A percentile compares a stretch with the other conserved stretches of the same genome.
These are phyloP conservation scores for Fusarium xylarioides DNA, from an alignment of 2,329 filamentous ascomycete genomes.

Conservation along the genomic window DNA sequence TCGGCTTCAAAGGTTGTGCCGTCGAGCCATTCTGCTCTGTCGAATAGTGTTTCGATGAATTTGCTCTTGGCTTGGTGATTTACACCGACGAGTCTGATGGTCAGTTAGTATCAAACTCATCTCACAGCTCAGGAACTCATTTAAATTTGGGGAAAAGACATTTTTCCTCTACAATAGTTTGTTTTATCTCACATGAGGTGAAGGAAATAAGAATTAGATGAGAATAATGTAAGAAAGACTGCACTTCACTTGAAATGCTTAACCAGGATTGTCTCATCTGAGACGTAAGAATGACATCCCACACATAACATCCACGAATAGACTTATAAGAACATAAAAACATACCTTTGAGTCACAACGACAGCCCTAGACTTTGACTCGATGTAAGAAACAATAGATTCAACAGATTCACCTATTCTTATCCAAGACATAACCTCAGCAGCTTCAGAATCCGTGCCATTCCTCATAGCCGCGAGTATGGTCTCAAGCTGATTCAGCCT, in stretches of 20 bases:
- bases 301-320: background rate
- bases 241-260: background rate
- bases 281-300: background rate
- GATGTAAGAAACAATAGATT: constrained; percentile 19
- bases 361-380: background rate
- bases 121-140: background rate
- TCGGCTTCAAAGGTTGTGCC: background rate
- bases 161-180: too few species aligned
- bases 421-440: constrained; percentile 24
- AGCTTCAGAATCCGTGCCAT: constrained; percentile 5
- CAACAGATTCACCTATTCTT: constrained; percentile 11
- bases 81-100: background rate
- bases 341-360: constrained; percentile 4
- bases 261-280: too few species aligned
- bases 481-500: constrained; percentile 18
- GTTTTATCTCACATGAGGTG: background rate
- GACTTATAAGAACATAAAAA: background rate
- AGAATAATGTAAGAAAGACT: too few species aligned
- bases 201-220: background rate
- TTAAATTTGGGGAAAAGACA: too few species aligned
- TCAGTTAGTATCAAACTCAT: background rate
- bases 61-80: background rate
- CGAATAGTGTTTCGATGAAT: constrained; percentile 18
- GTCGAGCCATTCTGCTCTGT: constrained; percentile 5
- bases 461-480: constrained; percentile 13